Evolutionary conservation across 805 yeast genomes (phyloP).

Genomic region (Schwanniomyces pseudopolymorphus): DNA sequence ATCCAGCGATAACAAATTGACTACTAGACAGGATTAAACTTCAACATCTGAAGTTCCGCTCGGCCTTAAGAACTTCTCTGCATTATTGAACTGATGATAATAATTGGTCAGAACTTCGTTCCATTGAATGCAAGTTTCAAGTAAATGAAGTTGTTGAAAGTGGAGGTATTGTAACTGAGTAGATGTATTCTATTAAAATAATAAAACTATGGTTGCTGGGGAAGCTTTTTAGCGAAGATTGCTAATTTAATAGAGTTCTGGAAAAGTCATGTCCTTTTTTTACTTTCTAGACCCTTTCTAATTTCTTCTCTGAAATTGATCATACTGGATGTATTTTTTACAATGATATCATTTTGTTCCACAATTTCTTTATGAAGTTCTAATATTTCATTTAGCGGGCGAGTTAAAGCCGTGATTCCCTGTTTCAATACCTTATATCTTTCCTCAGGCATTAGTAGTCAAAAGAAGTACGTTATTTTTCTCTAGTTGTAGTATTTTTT

Average conservation of each 20-base stretch:
- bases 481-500: neutral
- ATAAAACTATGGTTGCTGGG: too few species aligned
- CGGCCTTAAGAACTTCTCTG: too few species aligned
- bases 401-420: conserved; percentile 19
- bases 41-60: too few species aligned
- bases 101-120: too few species aligned
- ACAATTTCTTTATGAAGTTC: conserved; percentile 28
- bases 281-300: neutral
- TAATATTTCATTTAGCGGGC: conserved; percentile 26
- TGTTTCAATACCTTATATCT: conserved; percentile 1
- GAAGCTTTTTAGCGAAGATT: neutral
- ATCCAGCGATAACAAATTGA: neutral
- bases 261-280: too few species aligned
- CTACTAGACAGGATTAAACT: too few species aligned
- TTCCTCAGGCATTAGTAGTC: neutral
- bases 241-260: too few species aligned
- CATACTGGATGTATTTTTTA: conserved; percentile 25
- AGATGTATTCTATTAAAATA: too few species aligned
- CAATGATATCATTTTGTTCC: conserved; percentile 23
- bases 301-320: conserved; percentile 1
- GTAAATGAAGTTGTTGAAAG: too few species aligned
- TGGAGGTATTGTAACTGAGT: too few species aligned
- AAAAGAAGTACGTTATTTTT: neutral
- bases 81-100: too few species aligned
- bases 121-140: too few species aligned